Evolutionary conservation across 306 rosid genomes (phyloP).

Genomic region (Rubus parviflorus): DNA sequence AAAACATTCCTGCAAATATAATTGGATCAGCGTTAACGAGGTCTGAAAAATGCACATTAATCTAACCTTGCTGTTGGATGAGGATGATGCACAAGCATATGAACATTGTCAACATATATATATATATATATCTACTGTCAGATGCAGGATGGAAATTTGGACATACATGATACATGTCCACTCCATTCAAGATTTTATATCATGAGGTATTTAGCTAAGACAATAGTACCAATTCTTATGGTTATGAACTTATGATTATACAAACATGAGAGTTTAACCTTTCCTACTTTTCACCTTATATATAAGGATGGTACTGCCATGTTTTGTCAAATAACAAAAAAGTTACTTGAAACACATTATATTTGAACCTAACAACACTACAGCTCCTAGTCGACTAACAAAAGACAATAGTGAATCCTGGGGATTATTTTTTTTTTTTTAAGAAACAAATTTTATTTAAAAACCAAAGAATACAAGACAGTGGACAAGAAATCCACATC

Average conservation of each 20-base stretch:
- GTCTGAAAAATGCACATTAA: slow-evolving; percentile 10
- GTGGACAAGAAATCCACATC: too few species aligned
- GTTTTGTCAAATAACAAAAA: neutral
- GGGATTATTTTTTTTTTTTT: too few species aligned
- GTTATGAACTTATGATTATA: neutral
- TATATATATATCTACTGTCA: neutral
- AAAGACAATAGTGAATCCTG: neutral
- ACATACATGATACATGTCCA: neutral
- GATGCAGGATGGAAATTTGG: too few species aligned
- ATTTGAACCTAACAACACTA: neutral
- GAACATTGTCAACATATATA: neutral
- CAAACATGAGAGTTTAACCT: neutral
- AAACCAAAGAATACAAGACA: too few species aligned
- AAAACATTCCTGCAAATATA: slow-evolving; percentile 69
- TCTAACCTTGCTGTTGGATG: neutral
- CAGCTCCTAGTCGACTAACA: too few species aligned
- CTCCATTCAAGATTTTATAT: neutral
- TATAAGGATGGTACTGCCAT: neutral
- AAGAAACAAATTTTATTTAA: too few species aligned
- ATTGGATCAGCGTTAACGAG: slow-evolving; percentile 27
- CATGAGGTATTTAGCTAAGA: neutral
- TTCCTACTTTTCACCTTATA: neutral
- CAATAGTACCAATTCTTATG: slow-evolving; percentile 3
- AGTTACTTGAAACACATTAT: neutral
- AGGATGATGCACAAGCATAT: neutral